phyloP scores from a whole-genome alignment of 257 asterid genomes.

The Gentiana straminea region DNA sequence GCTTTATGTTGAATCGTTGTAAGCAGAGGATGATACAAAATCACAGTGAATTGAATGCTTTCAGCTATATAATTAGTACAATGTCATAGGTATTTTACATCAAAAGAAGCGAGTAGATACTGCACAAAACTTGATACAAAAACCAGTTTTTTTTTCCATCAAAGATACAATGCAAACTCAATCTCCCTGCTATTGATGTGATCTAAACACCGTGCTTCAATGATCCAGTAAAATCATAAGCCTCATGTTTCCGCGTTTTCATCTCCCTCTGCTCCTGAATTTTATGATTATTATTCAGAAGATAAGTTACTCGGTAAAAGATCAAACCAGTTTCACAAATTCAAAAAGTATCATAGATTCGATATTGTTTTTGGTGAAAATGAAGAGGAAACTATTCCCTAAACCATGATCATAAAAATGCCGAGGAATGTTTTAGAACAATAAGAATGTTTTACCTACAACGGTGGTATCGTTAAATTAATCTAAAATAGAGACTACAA shows the following conservation, averaged over 20 bases:
- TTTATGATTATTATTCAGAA: slow-evolving; percentile 1
- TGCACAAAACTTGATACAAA: not conserved
- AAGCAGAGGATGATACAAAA: not conserved
- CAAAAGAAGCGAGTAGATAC: not conserved
- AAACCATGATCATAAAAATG: not conserved
- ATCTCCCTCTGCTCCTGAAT: slow-evolving; percentile 13
- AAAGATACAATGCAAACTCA: no score
- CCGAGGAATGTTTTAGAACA: not conserved
- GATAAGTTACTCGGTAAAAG: not conserved
- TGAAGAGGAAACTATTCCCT: not conserved
- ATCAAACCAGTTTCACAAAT: no score
- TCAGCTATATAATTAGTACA: not conserved
- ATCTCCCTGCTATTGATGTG: not conserved
- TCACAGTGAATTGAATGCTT: not conserved
- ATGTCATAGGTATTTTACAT: not conserved
- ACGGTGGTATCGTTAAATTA: no score
- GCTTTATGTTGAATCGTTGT: no score
- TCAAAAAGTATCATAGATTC: no score
- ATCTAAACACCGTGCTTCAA: not conserved
- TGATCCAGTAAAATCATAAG: not conserved
- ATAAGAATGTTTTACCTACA: not conserved
- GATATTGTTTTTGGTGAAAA: no score
- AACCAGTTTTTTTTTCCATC: not conserved
- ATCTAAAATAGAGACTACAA: no score
- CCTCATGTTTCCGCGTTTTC: slow-evolving; percentile 3